Base-by-base conservation (phyloP, 2,329 filamentous ascomycete species). In the Nannizziopsis barbatae region DNA sequence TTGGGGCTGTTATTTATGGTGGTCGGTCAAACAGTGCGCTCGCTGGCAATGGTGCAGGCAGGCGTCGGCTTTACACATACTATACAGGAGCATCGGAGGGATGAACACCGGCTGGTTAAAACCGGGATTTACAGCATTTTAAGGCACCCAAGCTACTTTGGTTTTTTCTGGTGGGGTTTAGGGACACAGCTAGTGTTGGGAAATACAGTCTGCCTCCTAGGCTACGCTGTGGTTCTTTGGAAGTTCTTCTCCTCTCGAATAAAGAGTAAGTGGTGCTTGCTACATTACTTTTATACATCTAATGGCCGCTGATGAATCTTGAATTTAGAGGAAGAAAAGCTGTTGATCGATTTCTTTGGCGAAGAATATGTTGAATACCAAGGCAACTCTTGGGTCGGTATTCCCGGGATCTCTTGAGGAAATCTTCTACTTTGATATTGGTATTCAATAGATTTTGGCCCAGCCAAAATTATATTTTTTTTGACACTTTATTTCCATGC, bases 131-230 rank as follows among this genome's bases (percentile, higher is more conserved):
- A 96, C 65, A 70, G 71, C 6, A 65, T 76, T 39, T 70, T 93
- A 45, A 74, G 92, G 18, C 92, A 98, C 65, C 92, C 92, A 10
- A 84, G 84, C 51, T 98, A 98, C 68, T 95, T 96, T 70, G 92
- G 90, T 2, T 98, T 95, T 71, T 98, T 95, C 67, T 96, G 88
- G 81, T 98, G 90, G 90, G 87, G 86, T 0, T 61, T 96, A n/a
- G 92, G 92, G 4, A 95, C 89, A 10, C 92, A 98, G 72, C 62
- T 96, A 38, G 79, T 94, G 47, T 73, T 95, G 54, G 90, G 90
- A 14, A 98, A 98, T 66, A 68, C 76, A 7, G 55, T 94, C 1
- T 94, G 87, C 63, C 79, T 93, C 50, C 56, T 81, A 5, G 84
- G 68, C 1, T 96, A 94, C 70, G 68, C 78, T 0, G 64, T 75